Evolutionary conservation across 805 yeast genomes (phyloP).

Genomic region (Yarrowia deformans): DNA sequence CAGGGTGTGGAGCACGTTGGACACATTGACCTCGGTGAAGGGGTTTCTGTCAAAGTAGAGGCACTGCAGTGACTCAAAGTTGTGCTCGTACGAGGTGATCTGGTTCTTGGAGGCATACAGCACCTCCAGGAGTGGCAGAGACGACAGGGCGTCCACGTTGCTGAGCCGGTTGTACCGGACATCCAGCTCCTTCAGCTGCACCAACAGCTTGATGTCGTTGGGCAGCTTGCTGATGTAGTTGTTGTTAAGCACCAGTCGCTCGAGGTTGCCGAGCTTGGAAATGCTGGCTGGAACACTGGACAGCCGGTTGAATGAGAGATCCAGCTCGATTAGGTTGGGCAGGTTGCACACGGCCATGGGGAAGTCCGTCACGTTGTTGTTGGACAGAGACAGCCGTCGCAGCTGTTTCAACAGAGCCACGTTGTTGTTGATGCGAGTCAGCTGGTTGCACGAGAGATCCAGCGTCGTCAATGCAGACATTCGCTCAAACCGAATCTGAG

Average conservation of each 20-base stretch:
- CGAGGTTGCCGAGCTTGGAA: constrained; percentile 64
- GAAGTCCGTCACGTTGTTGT: constrained; percentile 67
- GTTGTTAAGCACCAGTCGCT: constrained; percentile 75
- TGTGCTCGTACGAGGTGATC: constrained; percentile 71
- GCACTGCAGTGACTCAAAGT: constrained; percentile 67
- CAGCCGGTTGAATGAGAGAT: constrained; percentile 82
- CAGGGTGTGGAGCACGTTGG: constrained; percentile 62
- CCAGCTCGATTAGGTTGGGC: constrained; percentile 66
- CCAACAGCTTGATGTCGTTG: constrained; percentile 59
- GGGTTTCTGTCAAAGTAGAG: constrained; percentile 85
- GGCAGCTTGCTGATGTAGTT: constrained; percentile 69
- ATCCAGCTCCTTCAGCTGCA: constrained; percentile 72
- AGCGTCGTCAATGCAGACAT: constrained; percentile 63
- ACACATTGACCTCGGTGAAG: constrained; percentile 68
- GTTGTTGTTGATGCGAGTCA: constrained; percentile 66
- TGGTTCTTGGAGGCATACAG: constrained; percentile 76
- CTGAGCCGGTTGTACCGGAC: constrained; percentile 67
- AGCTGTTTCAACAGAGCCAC: constrained; percentile 56
- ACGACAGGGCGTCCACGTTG: constrained; percentile 64
- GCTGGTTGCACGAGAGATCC: constrained; percentile 77
- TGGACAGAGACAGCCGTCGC: constrained; percentile 68
- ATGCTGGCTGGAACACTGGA: constrained; percentile 66
- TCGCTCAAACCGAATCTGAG: constrained; percentile 62
- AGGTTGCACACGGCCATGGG: constrained; percentile 69
- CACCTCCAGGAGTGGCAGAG: constrained; percentile 70